Base-by-base conservation (phyloP, 495 filamentous ascomycete species). In the Talaromyces nanjingensis region DNA sequence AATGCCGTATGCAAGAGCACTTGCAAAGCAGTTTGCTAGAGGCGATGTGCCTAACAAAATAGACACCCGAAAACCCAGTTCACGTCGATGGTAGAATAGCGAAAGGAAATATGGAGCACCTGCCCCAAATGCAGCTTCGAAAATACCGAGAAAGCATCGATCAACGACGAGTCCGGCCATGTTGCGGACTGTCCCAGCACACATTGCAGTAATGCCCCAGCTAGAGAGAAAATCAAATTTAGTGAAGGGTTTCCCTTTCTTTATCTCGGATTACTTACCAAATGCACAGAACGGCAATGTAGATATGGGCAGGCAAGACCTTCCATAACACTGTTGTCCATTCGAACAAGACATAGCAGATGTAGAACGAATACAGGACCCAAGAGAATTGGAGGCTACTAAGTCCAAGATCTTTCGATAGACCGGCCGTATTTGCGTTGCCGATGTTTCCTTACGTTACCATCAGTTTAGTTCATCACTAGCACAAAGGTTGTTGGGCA, bases 1-100 rank as follows among this genome's bases (percentile, higher is more conserved):
- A 58, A 94, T 91, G 16, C 84, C 89, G 63, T 88, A 92, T 1
- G 90, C 90, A 8, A 93, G 76, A 24, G 87, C 86, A 34, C 88
- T 86, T 0, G 89, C 88, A 69, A 92, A 91, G 34, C 84, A 87
- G 24, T 85, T 91, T 11, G 90, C 90, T 6, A 92, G 72, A 1
- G 90, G 89, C 2, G 89, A 88, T 25, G 87, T 87, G 3, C 84
- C 84, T 4, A 92, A 70, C 66, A 90, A 88, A 29, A 92, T 69
- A 18, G 88, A 89, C 56, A 83, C 79, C 0, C 90, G 78, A 22
- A 91, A 71, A 0, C 89, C 90, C 0, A 92, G 68, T 68, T 91
- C 89, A 25, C 85, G 77, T 16, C 90, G 75, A 34, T 86, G 81
- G 67, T 92, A 93, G 77, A 92, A 93, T 68, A 91, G 87, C 0